Evolutionary conservation across 192 early-diverging fungal species (phyloP), one percentile per base, ranked within the genome.

Genomic region (Podila minutissima): DNA sequence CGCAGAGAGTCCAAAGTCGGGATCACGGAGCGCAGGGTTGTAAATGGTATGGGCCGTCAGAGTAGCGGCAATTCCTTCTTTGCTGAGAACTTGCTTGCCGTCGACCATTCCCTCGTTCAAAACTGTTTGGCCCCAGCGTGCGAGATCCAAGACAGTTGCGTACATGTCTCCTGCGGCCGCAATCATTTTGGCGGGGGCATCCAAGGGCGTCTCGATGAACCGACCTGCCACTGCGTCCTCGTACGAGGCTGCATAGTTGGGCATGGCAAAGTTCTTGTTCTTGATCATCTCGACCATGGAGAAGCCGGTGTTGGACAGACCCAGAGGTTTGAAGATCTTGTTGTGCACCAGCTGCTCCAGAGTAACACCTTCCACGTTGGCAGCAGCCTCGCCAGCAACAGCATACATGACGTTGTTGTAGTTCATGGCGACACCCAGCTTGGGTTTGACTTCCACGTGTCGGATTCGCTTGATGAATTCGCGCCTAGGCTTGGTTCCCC

Each of bases 351-450:
- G 35, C 0, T 64, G 24, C 31, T 75, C 74, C 24, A 59, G 68
- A 0, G 73, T 38, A 0, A 51, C 59, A 7, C 62, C 62, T 0
- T 35, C 74, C 3, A 69, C 62, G 5, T 64, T 57, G 28, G 50
- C 74, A 1, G 60, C 66, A 5, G 74, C 67, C 33, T 67, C 74
- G 8, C 74, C 74, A 0, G 74, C 66, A 22, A 75, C 60, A n/a
- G 46, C 10, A 29, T 75, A 75, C n/a, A 62, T 53, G 29, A 75
- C 9, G 6, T 75, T 75, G 53, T 41, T 68, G 49, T 75, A 75
- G 3, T 62, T 12, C 0, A 9, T 9, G 6, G 8, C n/a, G 24
- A 61, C 9, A 10, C 28, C 2, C 28, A 69, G 38, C 32, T 74
- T 75, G 7, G 29, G 12, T 5, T 35, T n/a, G 19, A 31, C 9